phyloP scores from a whole-genome alignment of 2,329 filamentous ascomycete genomes.

The Ceratocystis papillata region DNA sequence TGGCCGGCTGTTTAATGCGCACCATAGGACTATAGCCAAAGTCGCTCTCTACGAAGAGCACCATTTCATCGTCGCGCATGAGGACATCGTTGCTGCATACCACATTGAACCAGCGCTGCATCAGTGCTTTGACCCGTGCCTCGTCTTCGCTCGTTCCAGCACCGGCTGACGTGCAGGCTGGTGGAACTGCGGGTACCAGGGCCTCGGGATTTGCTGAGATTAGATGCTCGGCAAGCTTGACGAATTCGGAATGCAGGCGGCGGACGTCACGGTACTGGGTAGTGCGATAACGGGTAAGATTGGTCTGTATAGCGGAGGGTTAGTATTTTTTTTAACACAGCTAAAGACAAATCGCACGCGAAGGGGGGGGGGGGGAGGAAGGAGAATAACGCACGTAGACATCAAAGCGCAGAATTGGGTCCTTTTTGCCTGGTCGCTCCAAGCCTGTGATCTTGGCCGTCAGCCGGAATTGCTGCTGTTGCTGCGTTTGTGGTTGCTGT shows the following conservation, averaged over 20 bases:
- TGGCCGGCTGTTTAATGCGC: constrained; percentile 91
- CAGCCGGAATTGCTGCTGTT: constrained; percentile 62
- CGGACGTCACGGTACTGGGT: constrained; percentile 97
- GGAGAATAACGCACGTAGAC: constrained; percentile 58
- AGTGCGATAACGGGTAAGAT: constrained; percentile 93
- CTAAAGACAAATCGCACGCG: too few species aligned
- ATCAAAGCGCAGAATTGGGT: constrained; percentile 88
- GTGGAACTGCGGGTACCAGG: constrained; percentile 84
- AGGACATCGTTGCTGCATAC: constrained; percentile 86
- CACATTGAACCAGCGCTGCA: constrained; percentile 93
- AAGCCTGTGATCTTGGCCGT: constrained; percentile 91
- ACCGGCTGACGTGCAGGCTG: constrained; percentile 86
- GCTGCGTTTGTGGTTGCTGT: constrained; percentile 27
- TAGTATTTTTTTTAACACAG: neutral
- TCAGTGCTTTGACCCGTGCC: constrained; percentile 68
- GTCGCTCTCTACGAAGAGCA: constrained; percentile 97
- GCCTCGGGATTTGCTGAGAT: constrained; percentile 97
- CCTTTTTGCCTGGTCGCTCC: constrained; percentile 88
- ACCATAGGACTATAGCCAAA: constrained; percentile 96
- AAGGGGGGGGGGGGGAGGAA: neutral
- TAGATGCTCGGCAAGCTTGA: constrained; percentile 90
- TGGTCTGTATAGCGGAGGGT: constrained; percentile 53
- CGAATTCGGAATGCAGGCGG: constrained; percentile 87
- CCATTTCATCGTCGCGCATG: constrained; percentile 92
- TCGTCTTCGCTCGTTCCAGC: constrained; percentile 96